Evolutionary conservation across 2,329 filamentous ascomycete genomes (phyloP).

Genomic region (Alternaria sp.): DNA sequence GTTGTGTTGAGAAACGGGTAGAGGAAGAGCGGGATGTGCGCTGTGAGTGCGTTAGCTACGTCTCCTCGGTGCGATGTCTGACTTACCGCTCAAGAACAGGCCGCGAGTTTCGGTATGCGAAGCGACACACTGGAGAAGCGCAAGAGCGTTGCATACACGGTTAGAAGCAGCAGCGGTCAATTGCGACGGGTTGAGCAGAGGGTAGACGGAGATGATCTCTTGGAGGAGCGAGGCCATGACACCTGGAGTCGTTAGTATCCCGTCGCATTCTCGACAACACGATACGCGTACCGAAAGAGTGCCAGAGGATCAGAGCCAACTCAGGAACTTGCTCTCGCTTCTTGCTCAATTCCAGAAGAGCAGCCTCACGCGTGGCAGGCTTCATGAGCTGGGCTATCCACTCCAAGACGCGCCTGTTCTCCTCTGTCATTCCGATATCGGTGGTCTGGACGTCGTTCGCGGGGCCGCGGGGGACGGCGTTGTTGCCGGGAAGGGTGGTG

Average conservation of each 20-base stretch:
- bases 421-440: conserved; percentile 72
- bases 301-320: conserved; percentile 94
- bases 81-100: conserved; percentile 84
- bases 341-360: conserved; percentile 94
- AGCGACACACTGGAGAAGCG: conserved; percentile 93
- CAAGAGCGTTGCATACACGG: conserved; percentile 94
- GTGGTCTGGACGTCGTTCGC: conserved; percentile 47
- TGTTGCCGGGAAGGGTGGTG: conserved; percentile 49
- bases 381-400: conserved; percentile 93
- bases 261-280: too few relatives aligned
- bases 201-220: conserved; percentile 99
- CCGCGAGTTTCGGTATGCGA: conserved; percentile 96
- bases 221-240: conserved; percentile 98
- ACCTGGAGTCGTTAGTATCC: conserved; percentile 59
- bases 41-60: conserved; percentile 55
- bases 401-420: conserved; percentile 88
- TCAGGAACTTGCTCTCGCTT: conserved; percentile 98
- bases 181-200: conserved; percentile 93
- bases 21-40: conserved; percentile 95
- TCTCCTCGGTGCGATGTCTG: background rate
- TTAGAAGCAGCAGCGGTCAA: conserved; percentile 97
- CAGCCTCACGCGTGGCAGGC: conserved; percentile 84
- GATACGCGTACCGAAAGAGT: conserved; percentile 79
- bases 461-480: conserved; percentile 44
- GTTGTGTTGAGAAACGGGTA: conserved; percentile 99